A percentile compares a stretch with the other conserved stretches of the same genome.
Conservation (phyloP, 2,329 filamentous ascomycete genomes). For the Chaetomium olivaceum region DNA sequence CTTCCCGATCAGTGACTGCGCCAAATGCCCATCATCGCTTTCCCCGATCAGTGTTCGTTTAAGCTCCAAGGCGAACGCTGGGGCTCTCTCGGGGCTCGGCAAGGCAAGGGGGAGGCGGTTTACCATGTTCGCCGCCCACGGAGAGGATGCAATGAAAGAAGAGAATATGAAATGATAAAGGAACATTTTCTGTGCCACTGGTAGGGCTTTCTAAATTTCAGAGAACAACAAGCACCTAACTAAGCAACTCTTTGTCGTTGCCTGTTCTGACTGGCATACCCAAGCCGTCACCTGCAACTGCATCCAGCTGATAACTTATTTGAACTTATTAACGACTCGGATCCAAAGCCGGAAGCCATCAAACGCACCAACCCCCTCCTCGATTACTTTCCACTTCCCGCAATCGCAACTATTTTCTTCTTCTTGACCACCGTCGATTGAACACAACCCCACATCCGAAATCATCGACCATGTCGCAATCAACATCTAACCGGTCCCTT, state of each 20-base stretch:
- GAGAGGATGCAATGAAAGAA: background rate
- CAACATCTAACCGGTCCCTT: conserved; percentile 30
- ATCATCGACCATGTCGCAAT: conserved; percentile 3
- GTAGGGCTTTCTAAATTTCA: background rate
- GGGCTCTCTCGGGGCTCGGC: background rate
- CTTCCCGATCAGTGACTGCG: background rate
- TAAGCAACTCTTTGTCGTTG: background rate
- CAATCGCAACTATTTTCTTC: background rate
- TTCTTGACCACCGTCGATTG: background rate
- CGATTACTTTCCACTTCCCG: background rate
- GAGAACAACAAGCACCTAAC: background rate
- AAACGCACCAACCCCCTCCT: background rate
- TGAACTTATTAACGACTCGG: background rate
- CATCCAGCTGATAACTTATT: background rate
- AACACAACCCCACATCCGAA: background rate
- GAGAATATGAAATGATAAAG: background rate
- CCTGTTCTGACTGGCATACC: background rate
- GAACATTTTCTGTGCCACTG: background rate
- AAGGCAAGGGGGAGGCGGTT: background rate
- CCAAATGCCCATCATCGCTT: background rate
- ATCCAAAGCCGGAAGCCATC: background rate
- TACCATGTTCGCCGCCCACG: background rate
- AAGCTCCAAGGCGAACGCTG: background rate
- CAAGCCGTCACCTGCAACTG: background rate
- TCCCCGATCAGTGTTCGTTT: background rate